These are phyloP conservation scores for Neofusicoccum sp. DNA, from an alignment of 2,329 filamentous ascomycete species.

Conservation along the genomic window DNA sequence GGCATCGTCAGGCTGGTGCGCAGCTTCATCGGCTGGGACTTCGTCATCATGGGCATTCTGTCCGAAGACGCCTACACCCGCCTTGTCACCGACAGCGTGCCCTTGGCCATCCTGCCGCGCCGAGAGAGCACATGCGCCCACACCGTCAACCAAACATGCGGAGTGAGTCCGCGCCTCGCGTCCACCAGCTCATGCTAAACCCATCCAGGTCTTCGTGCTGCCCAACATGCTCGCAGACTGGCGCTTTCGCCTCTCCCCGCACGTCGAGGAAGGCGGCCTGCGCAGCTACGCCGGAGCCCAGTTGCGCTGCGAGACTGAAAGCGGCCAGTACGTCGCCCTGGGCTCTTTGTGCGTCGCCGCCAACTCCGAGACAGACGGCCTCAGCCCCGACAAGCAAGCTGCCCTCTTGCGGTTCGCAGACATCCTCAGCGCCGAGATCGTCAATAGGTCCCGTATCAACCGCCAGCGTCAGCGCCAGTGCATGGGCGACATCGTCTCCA, in stretches of 20 bases:
- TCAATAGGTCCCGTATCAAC: conserved; percentile 37
- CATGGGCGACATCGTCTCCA: conserved; percentile 37
- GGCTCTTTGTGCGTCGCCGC: conserved; percentile 48
- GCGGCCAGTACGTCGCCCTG: conserved; percentile 40
- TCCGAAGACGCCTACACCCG: conserved; percentile 45
- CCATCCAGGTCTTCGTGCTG: conserved; percentile 39
- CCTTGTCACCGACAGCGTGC: conserved; percentile 43
- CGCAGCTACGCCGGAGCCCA: conserved; percentile 44
- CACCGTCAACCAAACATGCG: conserved; percentile 38
- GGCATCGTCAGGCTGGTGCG: conserved; percentile 44
- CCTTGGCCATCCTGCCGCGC: conserved; percentile 44
- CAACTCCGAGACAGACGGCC: conserved; percentile 29
- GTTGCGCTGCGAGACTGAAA: conserved; percentile 41
- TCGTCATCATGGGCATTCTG: conserved; percentile 44
- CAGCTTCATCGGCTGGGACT: conserved; percentile 47
- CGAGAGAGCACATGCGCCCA: conserved; percentile 48
- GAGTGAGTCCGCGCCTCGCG: conserved; percentile 25
- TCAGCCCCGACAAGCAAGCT: conserved; percentile 34
- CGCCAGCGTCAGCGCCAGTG: conserved; percentile 42
- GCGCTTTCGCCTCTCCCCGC: conserved; percentile 44
- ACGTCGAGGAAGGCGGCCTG: conserved; percentile 42
- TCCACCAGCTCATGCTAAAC: not conserved
- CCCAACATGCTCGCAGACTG: conserved; percentile 46
- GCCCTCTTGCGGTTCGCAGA: conserved; percentile 39
- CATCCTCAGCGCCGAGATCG: conserved; percentile 43